Base-by-base conservation (phyloP, 2,329 filamentous ascomycete species). In the Fusarium nodosum region DNA sequence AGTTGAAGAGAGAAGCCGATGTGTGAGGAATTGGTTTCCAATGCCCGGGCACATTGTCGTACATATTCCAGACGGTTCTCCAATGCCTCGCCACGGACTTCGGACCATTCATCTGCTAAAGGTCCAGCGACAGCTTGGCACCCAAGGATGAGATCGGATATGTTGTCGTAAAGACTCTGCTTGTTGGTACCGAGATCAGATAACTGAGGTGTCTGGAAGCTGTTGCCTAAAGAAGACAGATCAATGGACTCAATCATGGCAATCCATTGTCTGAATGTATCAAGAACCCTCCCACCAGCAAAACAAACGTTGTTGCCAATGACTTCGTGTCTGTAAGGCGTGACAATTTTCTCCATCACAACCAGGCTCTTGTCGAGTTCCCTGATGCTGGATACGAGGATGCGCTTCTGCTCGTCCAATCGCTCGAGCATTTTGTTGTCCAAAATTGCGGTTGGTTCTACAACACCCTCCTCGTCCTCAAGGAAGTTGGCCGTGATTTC, bases 81-180 rank as follows among this genome's bases (percentile, higher is more conserved):
- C 31, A 99, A 84, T 10, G 94, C 92, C 77, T 97, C 93, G 3
- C 94, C 93, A 44, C 94, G 90, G n/a, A 94, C 85, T 77, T 97
- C 94, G 6, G 94, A 89, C 96, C 96, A 99, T 80, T 99, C 96
- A 77, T 99, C 96, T 11, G 91, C 93, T 44, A 99, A 81, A 8
- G 96, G 96, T 11, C 93, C 93, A 8, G 94, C 93, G n/a, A 98
- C 91, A 26, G 92, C 90, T 80, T 99, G 96, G 75, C 94, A 97
- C 61, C 91, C 90, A 51, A 97, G 82, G 6, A 98, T 82, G 30
- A 99, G 86, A 77, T 98, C 96, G 11, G 94, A 94, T 57, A 97
- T 91, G 62, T 94, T 92, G 79, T 98, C 96, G 79, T 98, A 98
- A 20, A 97, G 85, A 72, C 91, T 92, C 79, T 99, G 96, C 80